Conservation (phyloP, 139 green algal species). For the Protoeuglena noctilucae region DNA sequence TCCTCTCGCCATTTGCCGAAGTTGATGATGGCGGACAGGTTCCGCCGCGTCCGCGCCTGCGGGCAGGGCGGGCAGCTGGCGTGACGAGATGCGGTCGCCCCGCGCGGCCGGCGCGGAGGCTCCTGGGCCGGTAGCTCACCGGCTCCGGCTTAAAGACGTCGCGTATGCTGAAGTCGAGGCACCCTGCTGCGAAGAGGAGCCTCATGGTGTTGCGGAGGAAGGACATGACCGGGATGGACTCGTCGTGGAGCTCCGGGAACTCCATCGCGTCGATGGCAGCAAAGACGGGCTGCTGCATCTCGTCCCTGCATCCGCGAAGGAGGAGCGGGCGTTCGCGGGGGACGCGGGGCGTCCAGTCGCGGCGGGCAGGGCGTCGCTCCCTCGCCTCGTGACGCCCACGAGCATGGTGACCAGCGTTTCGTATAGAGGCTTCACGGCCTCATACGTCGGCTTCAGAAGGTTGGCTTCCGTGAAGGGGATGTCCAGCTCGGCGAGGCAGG, state of each 20-base stretch:
- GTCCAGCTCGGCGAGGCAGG: conserved; percentile 68
- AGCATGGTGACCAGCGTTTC: conserved; percentile 58
- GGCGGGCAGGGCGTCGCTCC: no score
- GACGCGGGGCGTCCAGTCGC: neutral
- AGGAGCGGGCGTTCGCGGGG: neutral
- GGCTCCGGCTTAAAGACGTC: conserved; percentile 16
- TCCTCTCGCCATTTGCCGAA: conserved; percentile 88
- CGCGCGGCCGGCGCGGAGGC: no score
- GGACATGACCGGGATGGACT: conserved; percentile 59
- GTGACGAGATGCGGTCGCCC: no score
- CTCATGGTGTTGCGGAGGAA: conserved; percentile 45
- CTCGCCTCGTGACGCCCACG: conserved; percentile 47
- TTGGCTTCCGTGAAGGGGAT: conserved; percentile 39
- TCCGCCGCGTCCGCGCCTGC: conserved; percentile 34
- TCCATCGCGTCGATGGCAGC: conserved; percentile 63
- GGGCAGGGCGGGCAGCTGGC: neutral
- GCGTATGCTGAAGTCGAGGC: conserved; percentile 71
- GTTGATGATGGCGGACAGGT: conserved; percentile 83
- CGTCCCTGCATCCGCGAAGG: conserved; percentile 52
- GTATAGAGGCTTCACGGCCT: conserved; percentile 49
- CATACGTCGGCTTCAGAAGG: conserved; percentile 59
- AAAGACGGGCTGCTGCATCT: conserved; percentile 74
- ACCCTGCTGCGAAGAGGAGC: conserved; percentile 51
- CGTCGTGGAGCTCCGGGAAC: conserved; percentile 85
- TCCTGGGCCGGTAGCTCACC: neutral